Percentiles rank a stretch among this genome's conserved stretches.
Conservation (phyloP, 768 basidiomycete genomes). For the Hortiboletus flavorubellus region DNA sequence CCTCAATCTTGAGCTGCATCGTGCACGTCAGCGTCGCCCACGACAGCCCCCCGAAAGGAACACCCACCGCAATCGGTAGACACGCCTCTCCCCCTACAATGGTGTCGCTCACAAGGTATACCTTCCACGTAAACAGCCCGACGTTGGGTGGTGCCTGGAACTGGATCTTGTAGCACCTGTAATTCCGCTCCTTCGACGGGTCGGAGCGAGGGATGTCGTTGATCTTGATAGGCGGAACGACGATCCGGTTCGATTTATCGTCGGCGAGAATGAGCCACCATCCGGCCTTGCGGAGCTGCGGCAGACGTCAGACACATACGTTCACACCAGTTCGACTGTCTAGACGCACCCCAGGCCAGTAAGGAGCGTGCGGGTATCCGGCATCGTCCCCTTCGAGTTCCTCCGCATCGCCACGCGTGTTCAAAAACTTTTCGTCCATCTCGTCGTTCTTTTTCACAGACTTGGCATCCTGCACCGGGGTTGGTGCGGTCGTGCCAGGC, state of each 20-base stretch:
- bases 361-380: conserved; percentile 84
- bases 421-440: conserved; percentile 69
- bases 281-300: conserved; percentile 78
- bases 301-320: background rate
- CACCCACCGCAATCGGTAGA: conserved; percentile 67
- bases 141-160: conserved; percentile 90
- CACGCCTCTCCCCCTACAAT: conserved; percentile 78
- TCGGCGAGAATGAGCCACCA: conserved; percentile 95
- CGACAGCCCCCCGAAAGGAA: background rate
- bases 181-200: conserved; percentile 48
- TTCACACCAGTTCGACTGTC: background rate
- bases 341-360: conserved; percentile 78
- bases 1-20: conserved; percentile 78
- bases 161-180: conserved; percentile 84
- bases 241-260: conserved; percentile 76
- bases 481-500: conserved; percentile 37
- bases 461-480: conserved; percentile 39
- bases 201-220: conserved; percentile 71
- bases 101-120: conserved; percentile 84
- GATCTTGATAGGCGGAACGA: conserved; percentile 84
- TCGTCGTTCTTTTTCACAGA: conserved; percentile 50
- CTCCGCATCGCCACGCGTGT: conserved; percentile 58
- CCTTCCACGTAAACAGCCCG: conserved; percentile 86
- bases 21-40: conserved; percentile 2
- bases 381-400: conserved; percentile 46